These are phyloP conservation scores for Melastoma malabathricum DNA, from an alignment of 345 rosid genomes.

Conservation along the genomic window DNA sequence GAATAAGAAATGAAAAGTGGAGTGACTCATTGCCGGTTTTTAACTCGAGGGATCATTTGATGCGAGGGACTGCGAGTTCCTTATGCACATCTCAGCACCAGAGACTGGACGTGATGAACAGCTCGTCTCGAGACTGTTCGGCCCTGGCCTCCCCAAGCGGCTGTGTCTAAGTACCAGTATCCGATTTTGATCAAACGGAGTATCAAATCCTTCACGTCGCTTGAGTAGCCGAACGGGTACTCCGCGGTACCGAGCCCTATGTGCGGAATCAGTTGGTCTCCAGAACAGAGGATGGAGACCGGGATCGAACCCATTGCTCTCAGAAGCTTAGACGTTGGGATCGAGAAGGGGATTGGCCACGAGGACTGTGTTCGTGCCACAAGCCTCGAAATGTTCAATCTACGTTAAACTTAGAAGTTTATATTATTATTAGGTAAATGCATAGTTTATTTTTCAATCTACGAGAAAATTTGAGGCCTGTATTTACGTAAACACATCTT, in stretches of 20 bases:
- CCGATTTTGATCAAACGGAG: conserved; percentile 23
- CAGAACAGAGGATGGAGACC: background rate
- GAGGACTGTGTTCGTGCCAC: rapidly evolving
- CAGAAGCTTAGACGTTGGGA: no score
- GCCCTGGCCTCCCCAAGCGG: conserved; percentile 24
- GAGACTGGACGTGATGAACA: conserved; percentile 32
- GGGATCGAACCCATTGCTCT: no score
- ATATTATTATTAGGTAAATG: no score
- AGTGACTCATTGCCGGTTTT: no score
- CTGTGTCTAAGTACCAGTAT: conserved; percentile 26
- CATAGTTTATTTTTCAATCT: no score
- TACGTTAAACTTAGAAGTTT: no score
- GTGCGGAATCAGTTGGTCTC: conserved; percentile 8
- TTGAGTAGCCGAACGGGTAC: conserved; percentile 6
- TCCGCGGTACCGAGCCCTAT: conserved; percentile 14
- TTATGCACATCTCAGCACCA: conserved; percentile 18
- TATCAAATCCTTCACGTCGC: conserved; percentile 6
- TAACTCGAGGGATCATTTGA: background rate
- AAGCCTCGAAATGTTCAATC: background rate
- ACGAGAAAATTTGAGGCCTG: no score
- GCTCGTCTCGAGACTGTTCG: conserved; percentile 17
- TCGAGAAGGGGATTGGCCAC: background rate
- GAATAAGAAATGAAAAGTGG: no score
- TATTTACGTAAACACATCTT: no score
- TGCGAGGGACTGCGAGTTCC: conserved; percentile 17